These are phyloP conservation scores for Bothriochloa decipiens DNA, from an alignment of 176 grass and related monocot genomes.

Conservation along the genomic window DNA sequence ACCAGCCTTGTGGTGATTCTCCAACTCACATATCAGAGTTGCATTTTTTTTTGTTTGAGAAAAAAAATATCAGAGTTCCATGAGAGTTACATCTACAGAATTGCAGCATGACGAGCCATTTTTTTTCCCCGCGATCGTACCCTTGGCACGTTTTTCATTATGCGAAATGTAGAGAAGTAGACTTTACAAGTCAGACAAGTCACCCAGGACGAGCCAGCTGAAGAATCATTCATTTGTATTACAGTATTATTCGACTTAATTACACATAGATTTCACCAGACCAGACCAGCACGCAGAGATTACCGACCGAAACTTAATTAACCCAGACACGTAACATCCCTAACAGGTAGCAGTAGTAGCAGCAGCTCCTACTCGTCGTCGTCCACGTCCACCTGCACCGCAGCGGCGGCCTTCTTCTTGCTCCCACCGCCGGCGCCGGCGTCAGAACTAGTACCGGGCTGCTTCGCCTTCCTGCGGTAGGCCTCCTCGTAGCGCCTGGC, in stretches of 20 bases:
- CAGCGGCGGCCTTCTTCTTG: conserved; percentile 6
- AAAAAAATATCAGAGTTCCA: too few relatives aligned
- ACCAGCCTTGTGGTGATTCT: not conserved
- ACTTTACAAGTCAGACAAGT: too few relatives aligned
- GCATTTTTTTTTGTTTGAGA: too few relatives aligned
- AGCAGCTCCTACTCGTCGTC: not conserved
- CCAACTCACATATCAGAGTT: too few relatives aligned
- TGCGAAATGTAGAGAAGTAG: too few relatives aligned
- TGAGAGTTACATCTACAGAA: not conserved
- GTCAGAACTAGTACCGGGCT: not conserved
- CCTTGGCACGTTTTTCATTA: too few relatives aligned
- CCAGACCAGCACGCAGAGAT: too few relatives aligned
- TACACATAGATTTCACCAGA: too few relatives aligned
- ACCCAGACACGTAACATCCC: too few relatives aligned
- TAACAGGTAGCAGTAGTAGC: not conserved
- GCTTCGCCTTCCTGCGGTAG: conserved; percentile 43
- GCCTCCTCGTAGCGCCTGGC: conserved; percentile 64
- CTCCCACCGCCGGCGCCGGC: not conserved
- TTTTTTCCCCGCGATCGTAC: too few relatives aligned
- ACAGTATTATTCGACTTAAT: not conserved
- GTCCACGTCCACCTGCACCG: not conserved
- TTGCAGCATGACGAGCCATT: not conserved
- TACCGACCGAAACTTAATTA: too few relatives aligned
- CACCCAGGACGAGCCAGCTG: too few relatives aligned
- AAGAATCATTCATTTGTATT: not conserved